Percentiles rank a stretch among this genome's conserved stretches.
These are phyloP conservation scores for Cardamine chenopodiifolia DNA, from an alignment of 345 rosid species.

Conservation along the genomic window DNA sequence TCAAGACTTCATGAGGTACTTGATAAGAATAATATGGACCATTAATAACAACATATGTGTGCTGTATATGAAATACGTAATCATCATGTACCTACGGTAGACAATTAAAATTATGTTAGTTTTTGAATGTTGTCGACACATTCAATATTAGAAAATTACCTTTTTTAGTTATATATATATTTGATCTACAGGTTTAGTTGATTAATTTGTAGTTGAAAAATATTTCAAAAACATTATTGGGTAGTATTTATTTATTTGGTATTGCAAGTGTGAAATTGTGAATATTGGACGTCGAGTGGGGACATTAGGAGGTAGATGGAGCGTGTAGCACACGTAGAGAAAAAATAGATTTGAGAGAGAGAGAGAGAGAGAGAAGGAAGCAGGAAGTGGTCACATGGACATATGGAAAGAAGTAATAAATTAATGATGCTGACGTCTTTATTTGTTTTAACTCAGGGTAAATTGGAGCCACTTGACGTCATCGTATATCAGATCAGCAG, in stretches of 20 bases:
- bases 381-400: conserved; percentile 31
- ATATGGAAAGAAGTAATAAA: background rate
- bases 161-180: too few relatives aligned
- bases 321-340: conserved; percentile 26
- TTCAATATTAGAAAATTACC: background rate
- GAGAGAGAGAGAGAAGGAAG: conserved; percentile 7
- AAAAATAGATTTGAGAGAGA: background rate
- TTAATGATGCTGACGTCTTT: conserved; percentile 40
- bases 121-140: background rate
- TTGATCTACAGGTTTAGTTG: too few relatives aligned
- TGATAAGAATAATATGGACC: too few relatives aligned
- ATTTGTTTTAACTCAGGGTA: conserved; percentile 14
- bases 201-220: too few relatives aligned
- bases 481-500: conserved; percentile 33
- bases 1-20: background rate
- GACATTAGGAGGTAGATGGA: conserved; percentile 9
- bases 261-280: too few relatives aligned
- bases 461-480: conserved; percentile 41
- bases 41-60: background rate
- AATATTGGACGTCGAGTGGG: background rate
- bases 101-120: background rate
- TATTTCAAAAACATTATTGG: too few relatives aligned
- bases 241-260: too few relatives aligned
- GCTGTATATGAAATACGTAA: background rate
- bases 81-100: background rate